A percentile compares a stretch with the other conserved stretches of the same genome.
phyloP scores from a whole-genome alignment of 495 filamentous ascomycete genomes.

The Xylaria longipes region DNA sequence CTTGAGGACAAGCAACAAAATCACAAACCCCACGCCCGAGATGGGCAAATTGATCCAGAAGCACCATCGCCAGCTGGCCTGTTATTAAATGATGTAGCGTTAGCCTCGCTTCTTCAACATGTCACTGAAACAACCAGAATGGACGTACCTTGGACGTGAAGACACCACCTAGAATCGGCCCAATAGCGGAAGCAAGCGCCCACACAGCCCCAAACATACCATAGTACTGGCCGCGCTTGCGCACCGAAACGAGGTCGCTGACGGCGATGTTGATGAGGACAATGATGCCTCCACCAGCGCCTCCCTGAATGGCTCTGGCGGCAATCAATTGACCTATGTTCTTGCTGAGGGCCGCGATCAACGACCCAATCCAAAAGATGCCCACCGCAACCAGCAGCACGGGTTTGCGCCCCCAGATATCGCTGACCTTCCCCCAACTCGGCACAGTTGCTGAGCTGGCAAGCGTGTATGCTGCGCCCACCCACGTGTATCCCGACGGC shows the following conservation, averaged over 20 bases:
- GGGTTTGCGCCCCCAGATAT: constrained; percentile 84
- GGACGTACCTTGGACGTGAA: constrained; percentile 59
- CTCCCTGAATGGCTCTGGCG: constrained; percentile 77
- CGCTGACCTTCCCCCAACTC: constrained; percentile 78
- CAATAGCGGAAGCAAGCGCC: constrained; percentile 73
- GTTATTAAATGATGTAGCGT: background rate
- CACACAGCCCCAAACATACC: constrained; percentile 68
- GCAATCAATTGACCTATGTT: constrained; percentile 76
- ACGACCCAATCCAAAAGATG: constrained; percentile 75
- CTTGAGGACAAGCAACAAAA: constrained; percentile 72
- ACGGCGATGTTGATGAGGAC: constrained; percentile 82
- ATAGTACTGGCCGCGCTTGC: constrained; percentile 65
- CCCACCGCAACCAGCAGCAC: constrained; percentile 73
- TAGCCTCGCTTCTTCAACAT: constrained; percentile 14
- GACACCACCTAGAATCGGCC: constrained; percentile 77
- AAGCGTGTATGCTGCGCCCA: constrained; percentile 70
- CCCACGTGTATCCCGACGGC: constrained; percentile 75
- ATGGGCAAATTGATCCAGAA: constrained; percentile 62
- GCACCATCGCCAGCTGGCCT: constrained; percentile 47
- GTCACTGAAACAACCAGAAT: background rate
- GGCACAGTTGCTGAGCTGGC: constrained; percentile 73
- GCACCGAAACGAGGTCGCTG: constrained; percentile 74
- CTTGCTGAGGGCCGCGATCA: constrained; percentile 71
- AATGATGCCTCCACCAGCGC: constrained; percentile 79
- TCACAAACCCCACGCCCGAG: constrained; percentile 67